phyloP scores from a whole-genome alignment of 495 filamentous ascomycete species.

The Penicillium paradoxum region DNA sequence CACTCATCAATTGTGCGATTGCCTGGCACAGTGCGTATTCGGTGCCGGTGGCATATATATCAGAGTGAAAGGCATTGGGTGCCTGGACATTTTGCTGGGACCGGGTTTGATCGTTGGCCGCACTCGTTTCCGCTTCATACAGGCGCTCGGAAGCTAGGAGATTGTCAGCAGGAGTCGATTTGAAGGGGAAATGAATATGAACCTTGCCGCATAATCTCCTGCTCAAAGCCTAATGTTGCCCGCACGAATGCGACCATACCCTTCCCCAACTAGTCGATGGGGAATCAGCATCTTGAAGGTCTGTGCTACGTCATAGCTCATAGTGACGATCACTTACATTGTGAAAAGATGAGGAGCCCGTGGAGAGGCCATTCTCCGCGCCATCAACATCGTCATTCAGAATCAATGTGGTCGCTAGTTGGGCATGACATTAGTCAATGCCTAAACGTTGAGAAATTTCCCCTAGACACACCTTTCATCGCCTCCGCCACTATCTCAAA shows the following conservation, averaged over 20 bases:
- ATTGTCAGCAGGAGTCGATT: conserved; percentile 11
- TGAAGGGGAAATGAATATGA: conserved; percentile 8
- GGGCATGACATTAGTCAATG: not conserved
- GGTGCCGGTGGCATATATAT: conserved; percentile 73
- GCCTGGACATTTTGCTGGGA: conserved; percentile 51
- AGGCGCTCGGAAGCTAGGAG: conserved; percentile 62
- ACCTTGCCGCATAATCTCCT: conserved; percentile 87
- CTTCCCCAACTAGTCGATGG: conserved; percentile 58
- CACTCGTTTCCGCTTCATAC: conserved; percentile 69
- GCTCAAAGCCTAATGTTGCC: conserved; percentile 88
- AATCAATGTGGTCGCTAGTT: conserved; percentile 56
- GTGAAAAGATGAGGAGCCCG: conserved; percentile 84
- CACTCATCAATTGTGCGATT: conserved; percentile 82
- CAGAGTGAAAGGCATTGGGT: conserved; percentile 47
- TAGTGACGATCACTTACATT: conserved; percentile 44
- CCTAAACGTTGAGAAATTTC: not conserved
- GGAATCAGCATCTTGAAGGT: conserved; percentile 4
- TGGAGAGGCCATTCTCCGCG: conserved; percentile 68
- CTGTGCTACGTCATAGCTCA: conserved; percentile 9
- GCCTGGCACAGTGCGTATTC: conserved; percentile 79
- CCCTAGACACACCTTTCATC: conserved; percentile 47
- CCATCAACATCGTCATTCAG: conserved; percentile 92
- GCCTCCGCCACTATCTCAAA: conserved; percentile 55
- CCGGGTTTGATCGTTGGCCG: conserved; percentile 73
- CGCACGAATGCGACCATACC: conserved; percentile 79